These are phyloP conservation scores for Lactarius quietus DNA, from an alignment of 768 basidiomycete genomes.

Conservation along the genomic window DNA sequence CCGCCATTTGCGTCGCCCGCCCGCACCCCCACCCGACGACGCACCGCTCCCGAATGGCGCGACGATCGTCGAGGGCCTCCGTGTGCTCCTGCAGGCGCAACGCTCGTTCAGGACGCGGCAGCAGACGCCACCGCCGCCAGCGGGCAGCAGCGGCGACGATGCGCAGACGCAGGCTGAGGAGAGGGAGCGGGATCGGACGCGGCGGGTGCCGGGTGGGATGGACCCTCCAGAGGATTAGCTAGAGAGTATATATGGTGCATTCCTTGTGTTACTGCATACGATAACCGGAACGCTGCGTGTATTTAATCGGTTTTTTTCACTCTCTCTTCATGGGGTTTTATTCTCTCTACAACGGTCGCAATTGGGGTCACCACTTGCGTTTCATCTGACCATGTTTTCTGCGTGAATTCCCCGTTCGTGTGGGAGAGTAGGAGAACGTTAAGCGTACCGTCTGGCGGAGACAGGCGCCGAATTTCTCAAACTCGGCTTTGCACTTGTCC, in stretches of 20 bases:
- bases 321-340: neutral
- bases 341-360: neutral
- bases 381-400: slow-evolving; percentile 42
- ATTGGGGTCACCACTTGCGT: slow-evolving; percentile 46
- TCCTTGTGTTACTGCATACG: slow-evolving; percentile 14
- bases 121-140: slow-evolving; percentile 28
- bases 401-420: neutral
- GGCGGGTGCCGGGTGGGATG: slow-evolving; percentile 32
- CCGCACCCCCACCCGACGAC: slow-evolving; percentile 35
- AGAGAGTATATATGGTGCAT: slow-evolving; percentile 10
- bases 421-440: neutral
- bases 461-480: slow-evolving; percentile 78
- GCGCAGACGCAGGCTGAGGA: slow-evolving; percentile 37
- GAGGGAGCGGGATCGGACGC: slow-evolving; percentile 24
- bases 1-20: slow-evolving; percentile 54
- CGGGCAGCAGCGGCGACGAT: slow-evolving; percentile 28
- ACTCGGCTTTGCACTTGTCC: slow-evolving; percentile 83
- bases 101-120: slow-evolving; percentile 33
- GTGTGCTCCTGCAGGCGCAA: slow-evolving; percentile 49
- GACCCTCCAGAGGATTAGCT: slow-evolving; percentile 25
- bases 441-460: slow-evolving; percentile 68
- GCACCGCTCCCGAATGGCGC: slow-evolving; percentile 62
- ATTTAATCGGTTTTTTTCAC: slow-evolving; percentile 3
- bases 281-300: slow-evolving; percentile 7
- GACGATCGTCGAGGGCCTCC: slow-evolving; percentile 40